Evolutionary conservation across 108 stramenopile species (phyloP).

Genomic region (Epipyxis sp.): DNA sequence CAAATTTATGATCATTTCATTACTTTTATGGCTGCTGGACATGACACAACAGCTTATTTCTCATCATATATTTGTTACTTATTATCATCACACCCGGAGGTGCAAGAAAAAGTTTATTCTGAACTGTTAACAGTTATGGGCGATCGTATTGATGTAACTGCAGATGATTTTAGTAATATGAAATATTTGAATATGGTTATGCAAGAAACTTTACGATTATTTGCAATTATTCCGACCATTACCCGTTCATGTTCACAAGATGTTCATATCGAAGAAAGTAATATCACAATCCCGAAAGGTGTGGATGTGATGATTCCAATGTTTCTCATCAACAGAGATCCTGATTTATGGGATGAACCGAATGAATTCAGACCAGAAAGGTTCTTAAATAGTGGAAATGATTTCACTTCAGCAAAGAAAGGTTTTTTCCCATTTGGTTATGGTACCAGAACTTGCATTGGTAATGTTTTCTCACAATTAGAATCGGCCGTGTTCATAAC

Average conservation of each 20-base stretch:
- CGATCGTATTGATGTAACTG: conserved; percentile 15
- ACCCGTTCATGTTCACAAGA: conserved; percentile 35
- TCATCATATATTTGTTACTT: conserved; percentile 33
- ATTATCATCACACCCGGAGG: conserved; percentile 38
- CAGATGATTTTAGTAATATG: conserved; percentile 30
- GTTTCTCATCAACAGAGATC: conserved; percentile 36
- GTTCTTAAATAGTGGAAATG: conserved; percentile 24
- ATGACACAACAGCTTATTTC: conserved; percentile 51
- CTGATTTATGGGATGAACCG: conserved; percentile 41
- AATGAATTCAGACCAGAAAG: conserved; percentile 43
- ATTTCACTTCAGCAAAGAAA: conserved; percentile 33
- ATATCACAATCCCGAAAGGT: conserved; percentile 28
- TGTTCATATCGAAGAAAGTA: not conserved
- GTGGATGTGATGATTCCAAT: conserved; percentile 38
- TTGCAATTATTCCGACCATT: conserved; percentile 46
- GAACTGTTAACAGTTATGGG: not conserved
- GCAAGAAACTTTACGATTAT: conserved; percentile 41
- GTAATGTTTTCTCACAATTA: conserved; percentile 36
- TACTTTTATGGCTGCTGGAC: conserved; percentile 47
- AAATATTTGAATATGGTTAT: conserved; percentile 31
- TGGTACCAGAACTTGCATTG: conserved; percentile 44
- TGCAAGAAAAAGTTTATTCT: conserved; percentile 34
- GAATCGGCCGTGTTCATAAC: conserved; percentile 34
- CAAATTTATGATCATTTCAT: conserved; percentile 36
- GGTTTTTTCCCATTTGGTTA: conserved; percentile 51